Conservation (phyloP, 192 early-diverging fungal species). For the Funneliformis mosseae region DNA sequence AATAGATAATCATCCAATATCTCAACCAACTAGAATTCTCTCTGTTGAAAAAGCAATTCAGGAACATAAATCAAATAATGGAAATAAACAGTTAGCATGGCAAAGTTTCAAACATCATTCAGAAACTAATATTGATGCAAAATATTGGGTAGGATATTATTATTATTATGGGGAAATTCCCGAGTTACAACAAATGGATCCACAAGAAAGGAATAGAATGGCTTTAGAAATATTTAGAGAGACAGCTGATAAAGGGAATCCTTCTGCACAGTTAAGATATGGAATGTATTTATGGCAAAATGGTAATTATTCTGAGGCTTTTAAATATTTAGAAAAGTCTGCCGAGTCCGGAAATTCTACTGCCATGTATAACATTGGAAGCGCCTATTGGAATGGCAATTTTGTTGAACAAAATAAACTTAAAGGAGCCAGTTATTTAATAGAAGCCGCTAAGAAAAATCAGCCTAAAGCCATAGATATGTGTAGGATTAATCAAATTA, state of each 20-base stretch:
- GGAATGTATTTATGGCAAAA: slow-evolving; percentile 15
- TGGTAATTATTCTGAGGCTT: not conserved
- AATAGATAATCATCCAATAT: not conserved
- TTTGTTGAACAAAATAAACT: not conserved
- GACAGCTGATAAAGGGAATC: slow-evolving; percentile 19
- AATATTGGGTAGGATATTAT: slow-evolving; percentile 27
- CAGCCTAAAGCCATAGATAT: slow-evolving; percentile 28
- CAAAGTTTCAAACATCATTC: slow-evolving; percentile 9
- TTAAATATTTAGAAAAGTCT: slow-evolving; percentile 22
- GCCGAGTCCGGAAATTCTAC: slow-evolving; percentile 15
- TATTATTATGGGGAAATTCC: slow-evolving; percentile 9
- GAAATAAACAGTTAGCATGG: slow-evolving; percentile 10
- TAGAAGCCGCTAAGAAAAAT: slow-evolving; percentile 1
- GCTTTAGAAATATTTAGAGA: slow-evolving; percentile 13
- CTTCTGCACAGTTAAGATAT: slow-evolving; percentile 25
- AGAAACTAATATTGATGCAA: not conserved
- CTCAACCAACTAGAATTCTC: not conserved
- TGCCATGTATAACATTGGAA: slow-evolving; percentile 32
- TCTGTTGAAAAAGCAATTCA: not conserved
- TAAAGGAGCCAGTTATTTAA: slow-evolving; percentile 17
- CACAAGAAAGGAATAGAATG: not conserved
- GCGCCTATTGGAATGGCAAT: slow-evolving; percentile 15
- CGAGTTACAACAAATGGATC: not conserved
- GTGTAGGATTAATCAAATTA: slow-evolving; percentile 1
- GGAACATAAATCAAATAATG: not conserved